Base-by-base conservation (phyloP, 768 basidiomycete genomes). In the Porphyrellus cyaneotinctus region DNA sequence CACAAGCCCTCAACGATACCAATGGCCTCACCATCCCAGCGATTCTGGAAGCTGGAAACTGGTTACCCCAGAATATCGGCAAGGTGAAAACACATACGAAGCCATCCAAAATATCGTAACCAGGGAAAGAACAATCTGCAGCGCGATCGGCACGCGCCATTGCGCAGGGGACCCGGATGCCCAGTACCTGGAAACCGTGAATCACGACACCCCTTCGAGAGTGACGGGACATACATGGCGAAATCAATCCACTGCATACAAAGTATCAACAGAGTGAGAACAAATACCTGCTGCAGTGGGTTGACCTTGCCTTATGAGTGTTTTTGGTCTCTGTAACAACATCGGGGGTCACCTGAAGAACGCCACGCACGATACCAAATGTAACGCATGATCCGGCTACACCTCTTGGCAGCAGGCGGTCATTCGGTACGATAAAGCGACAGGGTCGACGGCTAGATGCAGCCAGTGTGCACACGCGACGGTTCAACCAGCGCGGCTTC, bases 391-490 rank as follows among this genome's bases (percentile, higher is more conserved):
- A 86, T 82, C 51, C 84, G 69, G 51, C 79, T 78, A 20, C 85
- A 84, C 42, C 85, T 71, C 50, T 74, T 74, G 28, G 80, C 73
- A 5, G 82, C 78, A 6, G 80, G 76, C 2, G 84, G 83, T 60
- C 82, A 84, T 65, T 87, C 85, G 0, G 82, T 79, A 53, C 84
- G 83, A 61, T 84, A 87, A 11, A 75, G 72, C 3, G 84, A 83
- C 0, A 84, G 78, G 17, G 83, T 84, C 3, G 83, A 84, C 4
- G 84, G 85, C 78, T 84, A 44, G 41, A 43, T 7, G 13, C 18
- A 9, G 26, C 54, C 33, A 61, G 48, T 15, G n/a, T 1, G 26
- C 8, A 14, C 7, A 28, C 13, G 12, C 17, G n/a, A 18, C 4
- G 9, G 10, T 22, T 24, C 4, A 3, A 24, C 26, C 2, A 2